These are phyloP conservation scores for Albatrellus ellisii DNA, from an alignment of 768 basidiomycete genomes.

Conservation along the genomic window DNA sequence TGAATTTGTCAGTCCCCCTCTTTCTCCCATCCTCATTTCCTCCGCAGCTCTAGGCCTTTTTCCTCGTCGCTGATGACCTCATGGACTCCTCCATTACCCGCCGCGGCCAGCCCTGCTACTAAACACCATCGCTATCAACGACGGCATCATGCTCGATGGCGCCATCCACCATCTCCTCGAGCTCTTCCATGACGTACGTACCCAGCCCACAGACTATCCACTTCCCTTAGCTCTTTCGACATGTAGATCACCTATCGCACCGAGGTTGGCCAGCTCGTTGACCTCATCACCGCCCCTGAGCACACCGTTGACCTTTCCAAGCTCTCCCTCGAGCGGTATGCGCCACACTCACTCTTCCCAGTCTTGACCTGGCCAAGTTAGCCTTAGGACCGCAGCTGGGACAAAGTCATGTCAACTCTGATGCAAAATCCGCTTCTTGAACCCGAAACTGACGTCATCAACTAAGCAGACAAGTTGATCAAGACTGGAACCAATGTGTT, in stretches of 20 bases:
- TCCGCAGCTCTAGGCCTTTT: slow-evolving; percentile 85
- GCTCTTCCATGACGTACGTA: slow-evolving; percentile 69
- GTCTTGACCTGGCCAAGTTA: too few relatives aligned
- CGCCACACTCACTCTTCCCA: slow-evolving; percentile 1
- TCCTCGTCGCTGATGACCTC: slow-evolving; percentile 94
- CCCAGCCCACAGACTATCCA: background rate
- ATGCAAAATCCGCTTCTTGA: too few relatives aligned
- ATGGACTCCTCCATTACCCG: slow-evolving; percentile 95
- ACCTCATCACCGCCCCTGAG: slow-evolving; percentile 92
- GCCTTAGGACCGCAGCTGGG: too few relatives aligned
- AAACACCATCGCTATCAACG: slow-evolving; percentile 91
- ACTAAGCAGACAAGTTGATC: too few relatives aligned
- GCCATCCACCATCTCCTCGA: slow-evolving; percentile 93
- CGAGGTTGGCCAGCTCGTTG: slow-evolving; percentile 92
- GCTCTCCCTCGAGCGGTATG: slow-evolving; percentile 77
- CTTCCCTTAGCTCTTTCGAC: background rate
- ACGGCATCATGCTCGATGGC: slow-evolving; percentile 90
- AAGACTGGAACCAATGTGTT: too few relatives aligned
- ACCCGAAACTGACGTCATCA: too few relatives aligned
- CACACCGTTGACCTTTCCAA: slow-evolving; percentile 74
- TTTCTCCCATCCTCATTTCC: background rate
- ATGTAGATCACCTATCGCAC: slow-evolving; percentile 65
- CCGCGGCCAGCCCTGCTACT: slow-evolving; percentile 94
- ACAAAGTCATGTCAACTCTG: too few relatives aligned
- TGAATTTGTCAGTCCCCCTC: slow-evolving; percentile 63